phyloP scores from a whole-genome alignment of 768 basidiomycete genomes.

The Nevesoporus exiguus region DNA sequence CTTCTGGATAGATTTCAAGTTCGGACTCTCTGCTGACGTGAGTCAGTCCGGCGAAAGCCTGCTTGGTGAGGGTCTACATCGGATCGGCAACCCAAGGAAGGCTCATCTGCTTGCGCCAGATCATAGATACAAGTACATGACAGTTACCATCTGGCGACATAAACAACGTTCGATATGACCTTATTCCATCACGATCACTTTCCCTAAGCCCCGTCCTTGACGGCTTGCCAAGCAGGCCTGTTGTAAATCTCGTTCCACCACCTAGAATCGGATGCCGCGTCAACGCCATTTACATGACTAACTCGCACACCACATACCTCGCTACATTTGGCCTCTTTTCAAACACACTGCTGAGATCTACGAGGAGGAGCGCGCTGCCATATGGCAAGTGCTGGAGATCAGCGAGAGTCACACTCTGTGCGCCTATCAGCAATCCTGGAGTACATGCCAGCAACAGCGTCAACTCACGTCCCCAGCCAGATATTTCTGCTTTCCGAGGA shows the following conservation, averaged over 20 bases:
- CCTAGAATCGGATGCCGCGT: slow-evolving; percentile 26
- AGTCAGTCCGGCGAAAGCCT: no score
- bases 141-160: no score
- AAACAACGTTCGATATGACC: background rate
- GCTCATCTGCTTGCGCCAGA: slow-evolving; percentile 24
- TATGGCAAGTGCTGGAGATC: slow-evolving; percentile 59
- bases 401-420: slow-evolving; percentile 46
- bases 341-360: slow-evolving; percentile 26
- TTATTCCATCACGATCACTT: background rate
- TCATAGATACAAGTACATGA: slow-evolving; percentile 74
- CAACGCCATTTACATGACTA: background rate
- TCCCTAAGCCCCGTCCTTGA: background rate
- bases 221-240: slow-evolving; percentile 30
- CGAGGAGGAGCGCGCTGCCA: slow-evolving; percentile 27
- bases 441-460: background rate
- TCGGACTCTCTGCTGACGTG: no score
- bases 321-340: slow-evolving; percentile 40
- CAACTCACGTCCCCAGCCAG: slow-evolving; percentile 51
- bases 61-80: no score
- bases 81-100: no score
- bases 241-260: slow-evolving; percentile 51
- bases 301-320: slow-evolving; percentile 31
- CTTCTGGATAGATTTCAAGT: no score
- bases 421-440: background rate
- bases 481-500: slow-evolving; percentile 54